Evolutionary conservation across 345 rosid species (phyloP), one percentile per base, ranked within the genome.

Genomic region (Gossypium mustelinum): DNA sequence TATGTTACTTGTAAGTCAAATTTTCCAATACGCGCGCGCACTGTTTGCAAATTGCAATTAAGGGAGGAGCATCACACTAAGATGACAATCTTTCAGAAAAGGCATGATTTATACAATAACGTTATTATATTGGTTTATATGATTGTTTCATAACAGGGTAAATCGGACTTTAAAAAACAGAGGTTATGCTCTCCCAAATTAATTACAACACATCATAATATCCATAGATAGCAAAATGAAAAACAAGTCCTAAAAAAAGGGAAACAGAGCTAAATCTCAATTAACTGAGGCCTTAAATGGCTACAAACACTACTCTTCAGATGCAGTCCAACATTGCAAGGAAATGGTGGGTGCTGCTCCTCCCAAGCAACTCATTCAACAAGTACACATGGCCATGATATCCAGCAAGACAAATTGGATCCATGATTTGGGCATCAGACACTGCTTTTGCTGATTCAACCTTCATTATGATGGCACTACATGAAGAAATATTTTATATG

Each of bases 391-490:
- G 50, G 69, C 50, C 25, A 9, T 25, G 50, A 64, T 34, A 34
- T 34, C 13, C 51, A 64, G 43, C 27, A 14, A 17, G 2, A 41
- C 48, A 41, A 17, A 63, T n/a, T 47, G 10, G 66, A 17, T 64
- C 43, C 69, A n/a, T 10, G 50, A 17, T 64, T 64, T 41, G 13
- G 14, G 27, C 69, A 7, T 8, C 1, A 7, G 11, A 24, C 25
- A 17, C 16, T 41, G 51, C 25, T 39, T 34, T 39, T 41, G 25
- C 50, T 41, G 9, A 17, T 2, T 39, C 24, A 64, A 9, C 51
- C 68, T n/a, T 18, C 51, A 41, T 41, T 41, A 64, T n/a, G 69
- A 64, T 10, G 69, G 69, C 69, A 64, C 69, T 64, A n/a, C 69
- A 64, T n/a, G 18, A 39, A 63, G 43, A 2, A n/a, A 3, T 34